phyloP scores from a whole-genome alignment of 257 asterid species.

The Anisodus tanguticus region DNA sequence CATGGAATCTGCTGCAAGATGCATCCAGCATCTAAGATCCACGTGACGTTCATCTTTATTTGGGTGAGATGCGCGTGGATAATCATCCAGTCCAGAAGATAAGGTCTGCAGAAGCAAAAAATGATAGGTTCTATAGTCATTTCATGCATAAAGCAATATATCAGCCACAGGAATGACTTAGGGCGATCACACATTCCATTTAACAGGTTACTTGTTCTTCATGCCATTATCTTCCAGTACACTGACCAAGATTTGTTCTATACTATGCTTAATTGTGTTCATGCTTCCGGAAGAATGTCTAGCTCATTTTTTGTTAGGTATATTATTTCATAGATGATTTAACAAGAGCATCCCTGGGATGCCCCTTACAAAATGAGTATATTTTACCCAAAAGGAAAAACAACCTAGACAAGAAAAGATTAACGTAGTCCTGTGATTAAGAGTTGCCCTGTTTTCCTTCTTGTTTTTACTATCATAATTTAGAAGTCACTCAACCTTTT shows the following conservation, averaged over 20 bases:
- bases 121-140: slow-evolving; percentile 14
- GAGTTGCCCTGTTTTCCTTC: not conserved
- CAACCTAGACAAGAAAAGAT: not conserved
- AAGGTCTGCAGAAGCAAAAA: slow-evolving; percentile 60
- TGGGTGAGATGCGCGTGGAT: slow-evolving; percentile 99
- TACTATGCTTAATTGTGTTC: not conserved
- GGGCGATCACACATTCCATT: not conserved
- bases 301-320: not conserved
- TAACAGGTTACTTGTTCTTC: not conserved
- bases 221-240: slow-evolving; percentile 1
- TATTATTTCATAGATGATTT: not conserved
- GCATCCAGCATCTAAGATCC: slow-evolving; percentile 99
- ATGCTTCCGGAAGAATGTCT: not conserved
- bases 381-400: slow-evolving; percentile 8
- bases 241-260: not conserved
- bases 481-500: not conserved
- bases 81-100: slow-evolving; percentile 97
- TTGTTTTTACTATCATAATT: slow-evolving; percentile 1
- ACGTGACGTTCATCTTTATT: slow-evolving; percentile 89
- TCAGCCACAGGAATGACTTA: slow-evolving; percentile 2
- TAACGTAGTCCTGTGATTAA: not conserved
- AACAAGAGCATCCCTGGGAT: not conserved
- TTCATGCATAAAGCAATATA: not conserved
- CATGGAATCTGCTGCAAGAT: slow-evolving; percentile 95
- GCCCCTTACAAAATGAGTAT: not conserved